A percentile compares a stretch with the other conserved stretches of the same genome.
These are phyloP conservation scores for Aphanomyces euteiches DNA, from an alignment of 352 stramenopile species.

Conservation along the genomic window DNA sequence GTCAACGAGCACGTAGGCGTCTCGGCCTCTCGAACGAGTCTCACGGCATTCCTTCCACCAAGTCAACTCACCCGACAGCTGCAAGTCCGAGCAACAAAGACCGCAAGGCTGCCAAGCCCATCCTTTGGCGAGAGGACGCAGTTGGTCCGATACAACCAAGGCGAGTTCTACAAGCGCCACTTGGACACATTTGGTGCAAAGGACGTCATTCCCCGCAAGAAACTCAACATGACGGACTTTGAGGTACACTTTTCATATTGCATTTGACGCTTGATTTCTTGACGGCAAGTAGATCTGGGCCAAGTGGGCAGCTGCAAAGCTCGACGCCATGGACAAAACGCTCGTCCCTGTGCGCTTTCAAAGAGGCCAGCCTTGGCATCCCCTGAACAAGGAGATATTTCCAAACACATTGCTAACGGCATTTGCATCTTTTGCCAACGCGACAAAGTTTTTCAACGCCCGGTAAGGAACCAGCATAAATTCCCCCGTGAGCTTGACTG, in stretches of 20 bases:
- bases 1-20: neutral
- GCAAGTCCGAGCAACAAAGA: slow-evolving; percentile 13
- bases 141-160: slow-evolving; percentile 17
- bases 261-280: neutral
- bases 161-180: slow-evolving; percentile 26
- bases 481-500: too few relatives aligned
- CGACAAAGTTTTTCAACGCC: slow-evolving; percentile 53
- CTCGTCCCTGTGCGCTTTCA: slow-evolving; percentile 38
- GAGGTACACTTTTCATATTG: neutral
- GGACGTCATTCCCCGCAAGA: neutral
- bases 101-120: slow-evolving; percentile 22
- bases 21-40: slow-evolving; percentile 19
- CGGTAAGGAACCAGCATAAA: neutral
- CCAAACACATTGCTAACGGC: slow-evolving; percentile 45
- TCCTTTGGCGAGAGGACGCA: slow-evolving; percentile 21
- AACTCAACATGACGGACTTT: neutral
- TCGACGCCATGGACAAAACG: slow-evolving; percentile 37
- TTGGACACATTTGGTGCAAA: slow-evolving; percentile 27
- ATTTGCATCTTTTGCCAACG: slow-evolving; percentile 49
- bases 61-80: slow-evolving; percentile 18
- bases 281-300: neutral
- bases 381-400: slow-evolving; percentile 44
- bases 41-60: slow-evolving; percentile 26
- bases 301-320: slow-evolving; percentile 35
- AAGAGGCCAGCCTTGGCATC: slow-evolving; percentile 40